Evolutionary conservation across 306 rosid genomes (phyloP), one percentile per base, ranked within the genome.

Genomic region (Trifolium pratense): DNA sequence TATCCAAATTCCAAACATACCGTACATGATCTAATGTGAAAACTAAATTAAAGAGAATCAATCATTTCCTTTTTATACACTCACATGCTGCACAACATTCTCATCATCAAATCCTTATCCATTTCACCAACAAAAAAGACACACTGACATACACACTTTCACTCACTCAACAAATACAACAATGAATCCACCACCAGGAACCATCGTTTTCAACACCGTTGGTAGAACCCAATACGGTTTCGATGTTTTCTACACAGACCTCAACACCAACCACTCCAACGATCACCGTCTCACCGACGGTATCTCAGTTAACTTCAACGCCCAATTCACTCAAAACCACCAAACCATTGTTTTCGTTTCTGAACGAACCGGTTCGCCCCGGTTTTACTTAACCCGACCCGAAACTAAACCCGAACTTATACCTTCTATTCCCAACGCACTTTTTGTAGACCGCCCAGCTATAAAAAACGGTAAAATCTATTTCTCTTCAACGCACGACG

Each of bases 251-350:
- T 62, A 84, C 48, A 23, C 87, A 29, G 5, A 71, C 31, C 86
- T 90, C 70, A 23, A 31, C 32, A 5, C 1, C 25, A 21, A 21
- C 49, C 63, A 3, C 39, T 32, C 6, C 51, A 29, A 34, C 40
- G 98, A 90, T 13, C 78, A 18, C 66, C 83, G 81, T 45, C 87
- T 89, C 85, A 78, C 97, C 16, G 98, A 93, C 23, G 89, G 88
- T n/a, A 15, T 57, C 42, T 93, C 98, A 31, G 14, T 93, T 62
- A 93, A 93, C 66, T 86, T 86, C 87, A 93, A 93, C 4, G 92
- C 90, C 20, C 96, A 91, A 7, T 93, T 93, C 66, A 9, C 79
- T 1, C 79, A 82, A 3, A 34, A 73, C 5, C 4, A 51, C 70
- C 71, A 51, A 3, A 68, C 71, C 17, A 7, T 93, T 31, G 89